phyloP scores from a whole-genome alignment of 108 stramenopile species.

The Nitzschia inconspicua region DNA sequence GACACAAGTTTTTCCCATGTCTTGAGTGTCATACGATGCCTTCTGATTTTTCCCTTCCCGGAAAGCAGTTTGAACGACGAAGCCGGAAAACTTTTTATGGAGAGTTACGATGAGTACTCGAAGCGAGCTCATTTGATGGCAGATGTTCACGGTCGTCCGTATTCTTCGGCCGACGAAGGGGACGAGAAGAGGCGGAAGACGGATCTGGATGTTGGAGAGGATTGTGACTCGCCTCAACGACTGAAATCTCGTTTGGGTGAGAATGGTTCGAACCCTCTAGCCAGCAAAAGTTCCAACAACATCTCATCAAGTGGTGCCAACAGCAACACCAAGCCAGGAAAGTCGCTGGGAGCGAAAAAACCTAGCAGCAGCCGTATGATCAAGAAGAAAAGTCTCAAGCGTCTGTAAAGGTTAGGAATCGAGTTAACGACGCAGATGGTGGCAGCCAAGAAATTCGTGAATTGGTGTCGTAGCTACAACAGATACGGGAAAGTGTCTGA shows the following conservation, averaged over 20 bases:
- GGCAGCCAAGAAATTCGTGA: too few species aligned
- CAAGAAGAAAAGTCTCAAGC: constrained; percentile 78
- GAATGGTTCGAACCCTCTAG: constrained; percentile 22
- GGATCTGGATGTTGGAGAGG: constrained; percentile 7
- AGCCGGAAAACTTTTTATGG: constrained; percentile 99
- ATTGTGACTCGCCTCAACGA: neutral
- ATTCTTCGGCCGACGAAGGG: constrained; percentile 8
- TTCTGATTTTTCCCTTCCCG: constrained; percentile 98
- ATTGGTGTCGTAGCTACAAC: too few species aligned
- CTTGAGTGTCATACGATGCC: constrained; percentile 96
- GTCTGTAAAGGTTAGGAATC: constrained; percentile 34
- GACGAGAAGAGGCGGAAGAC: constrained; percentile 23
- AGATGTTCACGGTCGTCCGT: constrained; percentile 81
- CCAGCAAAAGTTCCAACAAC: constrained; percentile 38
- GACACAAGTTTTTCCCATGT: constrained; percentile 89
- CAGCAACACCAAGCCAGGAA: constrained; percentile 3
- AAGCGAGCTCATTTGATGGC: constrained; percentile 92
- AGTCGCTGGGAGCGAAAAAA: constrained; percentile 18
- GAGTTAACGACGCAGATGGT: too few species aligned
- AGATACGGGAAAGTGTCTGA: too few species aligned
- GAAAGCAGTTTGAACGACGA: constrained; percentile 98
- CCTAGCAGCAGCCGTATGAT: constrained; percentile 20
- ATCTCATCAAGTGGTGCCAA: constrained; percentile 1
- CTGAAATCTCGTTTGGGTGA: constrained; percentile 10
- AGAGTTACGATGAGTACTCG: constrained; percentile 96